These are phyloP conservation scores for Thelonectria discophora DNA, from an alignment of 2,329 filamentous ascomycete genomes.

Conservation along the genomic window DNA sequence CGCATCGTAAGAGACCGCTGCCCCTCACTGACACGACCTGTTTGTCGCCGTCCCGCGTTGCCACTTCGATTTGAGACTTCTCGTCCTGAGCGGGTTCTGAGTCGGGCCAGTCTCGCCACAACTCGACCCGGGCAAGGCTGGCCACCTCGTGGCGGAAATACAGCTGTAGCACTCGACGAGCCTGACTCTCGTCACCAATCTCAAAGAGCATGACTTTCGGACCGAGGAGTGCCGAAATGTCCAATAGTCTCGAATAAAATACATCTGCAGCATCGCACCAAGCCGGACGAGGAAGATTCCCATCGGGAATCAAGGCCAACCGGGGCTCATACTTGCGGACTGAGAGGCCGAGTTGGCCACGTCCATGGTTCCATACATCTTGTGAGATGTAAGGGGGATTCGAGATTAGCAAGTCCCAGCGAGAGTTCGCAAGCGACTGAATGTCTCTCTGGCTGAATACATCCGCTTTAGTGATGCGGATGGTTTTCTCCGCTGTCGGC, in stretches of 20 bases:
- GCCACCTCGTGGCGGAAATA: slow-evolving; percentile 47
- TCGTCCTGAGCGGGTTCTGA: slow-evolving; percentile 44
- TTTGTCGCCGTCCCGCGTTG: slow-evolving; percentile 13
- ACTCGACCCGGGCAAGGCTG: slow-evolving; percentile 58
- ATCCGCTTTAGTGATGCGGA: slow-evolving; percentile 59
- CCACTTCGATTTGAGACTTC: slow-evolving; percentile 36
- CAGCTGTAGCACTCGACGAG: slow-evolving; percentile 66
- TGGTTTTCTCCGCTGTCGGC: slow-evolving; percentile 32
- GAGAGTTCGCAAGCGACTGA: slow-evolving; percentile 30
- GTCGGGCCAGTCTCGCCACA: slow-evolving; percentile 77
- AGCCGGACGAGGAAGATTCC: slow-evolving; percentile 41
- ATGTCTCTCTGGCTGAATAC: slow-evolving; percentile 58
- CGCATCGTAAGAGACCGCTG: slow-evolving; percentile 57
- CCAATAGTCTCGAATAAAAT: slow-evolving; percentile 75
- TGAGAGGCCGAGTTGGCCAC: slow-evolving; percentile 67
- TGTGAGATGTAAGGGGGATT: slow-evolving; percentile 93
- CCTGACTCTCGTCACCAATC: slow-evolving; percentile 75
- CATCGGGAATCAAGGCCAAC: slow-evolving; percentile 74
- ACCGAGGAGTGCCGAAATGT: slow-evolving; percentile 58
- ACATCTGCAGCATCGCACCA: slow-evolving; percentile 55
- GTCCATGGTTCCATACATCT: slow-evolving; percentile 50
- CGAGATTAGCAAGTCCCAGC: slow-evolving; percentile 75
- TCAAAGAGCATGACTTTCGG: slow-evolving; percentile 73
- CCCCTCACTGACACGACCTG: slow-evolving; percentile 53
- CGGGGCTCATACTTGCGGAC: slow-evolving; percentile 85